These are phyloP conservation scores for Colletotrichum chlorophyti DNA, from an alignment of 2,329 filamentous ascomycete species.

Conservation along the genomic window DNA sequence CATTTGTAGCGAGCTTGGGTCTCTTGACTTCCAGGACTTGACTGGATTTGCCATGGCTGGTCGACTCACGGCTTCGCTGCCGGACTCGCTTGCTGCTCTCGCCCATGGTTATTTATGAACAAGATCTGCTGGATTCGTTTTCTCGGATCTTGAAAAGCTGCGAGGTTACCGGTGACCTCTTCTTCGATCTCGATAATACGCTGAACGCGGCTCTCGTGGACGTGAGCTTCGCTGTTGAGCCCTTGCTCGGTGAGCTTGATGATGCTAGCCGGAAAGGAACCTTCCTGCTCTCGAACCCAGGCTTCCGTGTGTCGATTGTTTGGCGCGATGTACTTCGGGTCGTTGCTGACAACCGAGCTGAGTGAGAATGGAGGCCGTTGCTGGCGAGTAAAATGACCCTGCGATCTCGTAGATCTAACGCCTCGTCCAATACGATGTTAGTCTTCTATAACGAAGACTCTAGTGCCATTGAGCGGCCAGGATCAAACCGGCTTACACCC, in stretches of 20 bases:
- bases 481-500: slow-evolving; percentile 8
- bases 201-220: slow-evolving; percentile 15
- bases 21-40: slow-evolving; percentile 14
- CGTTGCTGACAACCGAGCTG: slow-evolving; percentile 18
- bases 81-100: slow-evolving; percentile 24
- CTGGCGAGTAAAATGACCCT: slow-evolving; percentile 25
- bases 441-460: neutral
- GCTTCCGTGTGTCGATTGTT: slow-evolving; percentile 25
- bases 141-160: slow-evolving; percentile 6
- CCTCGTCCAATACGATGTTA: neutral
- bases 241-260: slow-evolving; percentile 19
- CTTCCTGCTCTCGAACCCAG: slow-evolving; percentile 27
- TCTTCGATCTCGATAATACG: slow-evolving; percentile 20
- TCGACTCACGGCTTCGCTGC: slow-evolving; percentile 26
- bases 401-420: slow-evolving; percentile 29
- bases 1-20: slow-evolving; percentile 16
- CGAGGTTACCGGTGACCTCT: slow-evolving; percentile 19
- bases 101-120: slow-evolving; percentile 17
- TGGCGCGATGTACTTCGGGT: slow-evolving; percentile 17
- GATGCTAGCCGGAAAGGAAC: slow-evolving; percentile 19
- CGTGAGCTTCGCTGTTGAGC: slow-evolving; percentile 13
- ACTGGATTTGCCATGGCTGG: slow-evolving; percentile 1
- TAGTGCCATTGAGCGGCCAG: no score
- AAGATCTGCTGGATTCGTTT: neutral
- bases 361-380: slow-evolving; percentile 24